phyloP scores from a whole-genome alignment of 257 asterid genomes.

The Ilex asprella region DNA sequence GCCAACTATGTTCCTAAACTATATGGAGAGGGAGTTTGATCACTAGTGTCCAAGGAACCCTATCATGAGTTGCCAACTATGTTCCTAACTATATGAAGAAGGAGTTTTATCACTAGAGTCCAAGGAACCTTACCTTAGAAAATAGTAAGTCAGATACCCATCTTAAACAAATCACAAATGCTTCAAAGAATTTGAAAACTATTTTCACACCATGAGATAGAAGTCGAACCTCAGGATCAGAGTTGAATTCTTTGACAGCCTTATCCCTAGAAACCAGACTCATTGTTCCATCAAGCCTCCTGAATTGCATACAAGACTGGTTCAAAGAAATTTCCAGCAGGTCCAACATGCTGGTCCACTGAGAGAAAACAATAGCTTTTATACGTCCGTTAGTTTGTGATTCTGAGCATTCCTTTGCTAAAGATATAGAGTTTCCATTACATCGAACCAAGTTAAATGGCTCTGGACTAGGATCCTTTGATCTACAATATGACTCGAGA shows the following conservation, averaged over 20 bases:
- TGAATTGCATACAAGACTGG: constrained; percentile 40
- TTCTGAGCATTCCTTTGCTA: constrained; percentile 22
- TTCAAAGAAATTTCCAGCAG: constrained; percentile 68
- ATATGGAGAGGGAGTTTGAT: too few species aligned
- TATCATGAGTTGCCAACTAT: too few species aligned
- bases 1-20: too few species aligned
- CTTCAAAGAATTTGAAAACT: neutral
- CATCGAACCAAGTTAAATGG: constrained; percentile 18
- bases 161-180: too few species aligned
- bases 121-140: too few species aligned
- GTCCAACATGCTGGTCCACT: constrained; percentile 97
- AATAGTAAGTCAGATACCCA: too few species aligned
- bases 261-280: constrained; percentile 85
- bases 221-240: constrained; percentile 66
- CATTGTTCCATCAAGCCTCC: constrained; percentile 99
- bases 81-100: too few species aligned
- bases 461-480: constrained; percentile 27
- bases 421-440: constrained; percentile 35
- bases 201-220: constrained; percentile 5
- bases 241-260: constrained; percentile 91
- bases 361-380: constrained; percentile 95
- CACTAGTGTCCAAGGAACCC: too few species aligned
- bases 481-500: constrained; percentile 44
- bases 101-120: too few species aligned
- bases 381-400: constrained; percentile 37